Evolutionary conservation across 2,329 filamentous ascomycete species (phyloP), one percentile per base, ranked within the genome.

Genomic region (Fusarium circinatum): DNA sequence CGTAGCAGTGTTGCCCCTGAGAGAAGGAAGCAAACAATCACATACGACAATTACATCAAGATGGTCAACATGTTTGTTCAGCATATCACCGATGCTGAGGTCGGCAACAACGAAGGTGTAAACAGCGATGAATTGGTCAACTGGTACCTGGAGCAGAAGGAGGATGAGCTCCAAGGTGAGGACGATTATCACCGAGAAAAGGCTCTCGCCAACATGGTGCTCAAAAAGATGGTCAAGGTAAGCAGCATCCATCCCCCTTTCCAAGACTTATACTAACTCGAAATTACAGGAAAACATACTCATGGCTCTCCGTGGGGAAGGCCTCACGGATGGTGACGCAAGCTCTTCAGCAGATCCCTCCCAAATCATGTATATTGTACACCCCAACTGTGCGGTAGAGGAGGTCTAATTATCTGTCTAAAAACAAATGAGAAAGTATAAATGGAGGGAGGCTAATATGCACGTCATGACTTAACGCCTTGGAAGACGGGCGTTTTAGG

Each of bases 191-290:
- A 95, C 80, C 86, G 85, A 22, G 95, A 98, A 84, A 89, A 90
- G 80, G 86, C 86, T 7, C 84, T 98, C 63, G 92, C 92, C 20
- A 89, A 86, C 80, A 96, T 98, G 89, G 96, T 99, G 60, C 84
- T 99, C 76, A 97, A 94, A 88, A 92, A 94, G 83, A 97, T 98
- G 92, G 93, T 98, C 80, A 98, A 96, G 92, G 95, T 96, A 86
- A 79, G 90, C 84, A 71, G 55, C 45, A 30, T 45, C 32, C 7
- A 20, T 14, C 9, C 32, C 6, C 24, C 18, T 20, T 28, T 32
- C 24, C 11, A 49, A 45, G 15, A 10, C 13, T 10, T 30, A 83
- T 38, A 44, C 80, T 85, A 75, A 84, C 75, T 44, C 42, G 36
- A 45, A 81, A 90, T 55, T 87, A 89, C 83, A 95, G 83, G 95